Evolutionary conservation across 2,329 filamentous ascomycete genomes (phyloP), one percentile per base, ranked within the genome.

Genomic region (Chrysoporthe austroafricana): DNA sequence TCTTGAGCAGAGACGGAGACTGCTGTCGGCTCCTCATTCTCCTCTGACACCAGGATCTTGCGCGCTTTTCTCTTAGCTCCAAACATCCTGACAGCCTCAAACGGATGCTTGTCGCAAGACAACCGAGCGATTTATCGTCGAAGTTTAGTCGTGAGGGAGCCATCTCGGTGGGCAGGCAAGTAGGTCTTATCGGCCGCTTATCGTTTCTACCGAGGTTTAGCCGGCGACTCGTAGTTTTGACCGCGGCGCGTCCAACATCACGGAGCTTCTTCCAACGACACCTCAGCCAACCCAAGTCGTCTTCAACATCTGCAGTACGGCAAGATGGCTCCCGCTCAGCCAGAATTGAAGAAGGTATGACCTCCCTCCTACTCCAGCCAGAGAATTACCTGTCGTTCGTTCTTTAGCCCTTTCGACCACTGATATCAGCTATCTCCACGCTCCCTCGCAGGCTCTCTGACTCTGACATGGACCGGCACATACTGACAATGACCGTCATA

Each of bases 311-410:
- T 36, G 42, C 57, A 66, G 14, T 43, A 61, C 58, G 61, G 71
- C 83, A 91, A 85, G 73, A 99, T 99, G 96, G 93, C 96, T 83
- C 95, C 96, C 90, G 94, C 96, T 79, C 96, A 98, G 83, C 96
- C 96, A 76, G 96, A 99, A 85, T 88, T 99, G 71, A 99, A 98
- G 84, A 99, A 98, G 90, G 96, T 96, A 82, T 11, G 48, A 26
- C 54, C 57, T 16, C 13, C 9, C 13, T 13, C 8, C 36, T 7
- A 18, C 42, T 21, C 21, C 50, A 39, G 21, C 14, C 7, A 3
- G 16, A 59, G 4, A 32, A 21, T 21, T 46, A 14, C 56, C 64
- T 59, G 11, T 46, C 66, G 26, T 46, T 69, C 7, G 42, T 14
- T 16, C 5, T 46, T 18, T 8, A 66, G 34, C 67, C 46, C 48